phyloP scores from a whole-genome alignment of 2,329 filamentous ascomycete genomes.

The Amphichorda felina region DNA sequence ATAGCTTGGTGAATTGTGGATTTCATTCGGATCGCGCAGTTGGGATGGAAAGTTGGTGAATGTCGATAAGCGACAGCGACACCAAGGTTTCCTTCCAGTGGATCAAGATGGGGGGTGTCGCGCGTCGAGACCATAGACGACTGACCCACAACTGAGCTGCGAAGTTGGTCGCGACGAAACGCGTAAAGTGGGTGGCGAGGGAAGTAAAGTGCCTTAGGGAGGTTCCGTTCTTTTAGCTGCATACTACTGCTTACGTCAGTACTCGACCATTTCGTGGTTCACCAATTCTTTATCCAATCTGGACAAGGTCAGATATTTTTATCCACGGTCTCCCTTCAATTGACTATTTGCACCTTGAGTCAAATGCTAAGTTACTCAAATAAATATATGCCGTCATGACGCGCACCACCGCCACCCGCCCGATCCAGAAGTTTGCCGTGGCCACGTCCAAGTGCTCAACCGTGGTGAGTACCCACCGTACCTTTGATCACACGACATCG shows the following conservation, averaged over 20 bases:
- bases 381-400: constrained; percentile 9
- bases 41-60: too few relatives aligned
- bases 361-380: not conserved
- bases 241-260: not conserved
- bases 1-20: too few relatives aligned
- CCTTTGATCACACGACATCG: not conserved
- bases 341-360: too few relatives aligned
- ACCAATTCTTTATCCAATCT: too few relatives aligned
- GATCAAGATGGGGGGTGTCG: not conserved
- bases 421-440: constrained; percentile 42
- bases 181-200: constrained; percentile 16
- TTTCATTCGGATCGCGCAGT: too few relatives aligned
- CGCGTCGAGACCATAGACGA: constrained; percentile 1
- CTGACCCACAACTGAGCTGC: not conserved
- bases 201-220: too few relatives aligned
- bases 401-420: constrained; percentile 22
- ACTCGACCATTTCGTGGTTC: not conserved
- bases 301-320: too few relatives aligned
- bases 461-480: constrained; percentile 27
- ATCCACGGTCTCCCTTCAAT: too few relatives aligned
- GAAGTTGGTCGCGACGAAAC: constrained; percentile 3
- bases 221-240: not conserved
- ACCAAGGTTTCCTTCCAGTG: too few relatives aligned
- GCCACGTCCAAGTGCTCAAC: constrained; percentile 43
- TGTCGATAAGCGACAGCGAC: too few relatives aligned